Percentiles rank a stretch among this genome's conserved stretches.
phyloP scores from a whole-genome alignment of 495 filamentous ascomycete species.

The Trichoderma erinaceum region DNA sequence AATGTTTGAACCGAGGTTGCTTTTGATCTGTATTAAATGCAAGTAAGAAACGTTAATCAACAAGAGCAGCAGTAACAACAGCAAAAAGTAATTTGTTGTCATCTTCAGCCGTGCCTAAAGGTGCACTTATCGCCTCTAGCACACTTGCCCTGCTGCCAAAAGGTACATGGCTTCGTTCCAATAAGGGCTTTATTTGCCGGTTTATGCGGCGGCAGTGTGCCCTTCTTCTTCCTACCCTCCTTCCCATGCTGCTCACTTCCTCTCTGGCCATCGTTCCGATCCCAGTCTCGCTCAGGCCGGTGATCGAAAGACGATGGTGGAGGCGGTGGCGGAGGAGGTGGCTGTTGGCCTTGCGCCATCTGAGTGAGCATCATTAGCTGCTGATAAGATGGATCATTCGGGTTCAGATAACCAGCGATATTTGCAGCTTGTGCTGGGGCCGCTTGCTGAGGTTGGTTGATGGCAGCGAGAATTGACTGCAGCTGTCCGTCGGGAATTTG shows the following conservation, averaged over 20 bases:
- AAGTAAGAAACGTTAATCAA: neutral
- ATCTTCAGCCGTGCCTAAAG: conserved; percentile 59
- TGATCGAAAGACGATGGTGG: neutral
- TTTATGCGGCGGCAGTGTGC: conserved; percentile 29
- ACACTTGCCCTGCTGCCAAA: conserved; percentile 74
- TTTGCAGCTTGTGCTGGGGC: neutral
- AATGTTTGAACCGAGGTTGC: neutral
- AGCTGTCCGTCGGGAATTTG: conserved; percentile 6
- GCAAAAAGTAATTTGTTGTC: neutral
- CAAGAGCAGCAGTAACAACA: neutral
- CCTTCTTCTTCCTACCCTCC: conserved; percentile 16
- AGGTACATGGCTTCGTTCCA: conserved; percentile 62
- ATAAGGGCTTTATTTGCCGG: conserved; percentile 40
- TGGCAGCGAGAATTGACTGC: conserved; percentile 14
- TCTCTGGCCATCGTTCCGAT: conserved; percentile 7
- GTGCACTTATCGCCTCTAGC: conserved; percentile 81
- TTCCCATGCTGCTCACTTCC: conserved; percentile 14
- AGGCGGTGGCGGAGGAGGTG: neutral
- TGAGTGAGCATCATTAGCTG: conserved; percentile 14
- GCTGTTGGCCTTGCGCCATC: conserved; percentile 14
- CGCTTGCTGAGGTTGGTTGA: conserved; percentile 15
- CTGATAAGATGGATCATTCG: conserved; percentile 15
- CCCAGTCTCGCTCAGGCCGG: conserved; percentile 9
- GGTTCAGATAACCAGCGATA: conserved; percentile 7
- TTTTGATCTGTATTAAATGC: neutral